phyloP scores from a whole-genome alignment of 306 rosid genomes.

The Comarum palustre region DNA sequence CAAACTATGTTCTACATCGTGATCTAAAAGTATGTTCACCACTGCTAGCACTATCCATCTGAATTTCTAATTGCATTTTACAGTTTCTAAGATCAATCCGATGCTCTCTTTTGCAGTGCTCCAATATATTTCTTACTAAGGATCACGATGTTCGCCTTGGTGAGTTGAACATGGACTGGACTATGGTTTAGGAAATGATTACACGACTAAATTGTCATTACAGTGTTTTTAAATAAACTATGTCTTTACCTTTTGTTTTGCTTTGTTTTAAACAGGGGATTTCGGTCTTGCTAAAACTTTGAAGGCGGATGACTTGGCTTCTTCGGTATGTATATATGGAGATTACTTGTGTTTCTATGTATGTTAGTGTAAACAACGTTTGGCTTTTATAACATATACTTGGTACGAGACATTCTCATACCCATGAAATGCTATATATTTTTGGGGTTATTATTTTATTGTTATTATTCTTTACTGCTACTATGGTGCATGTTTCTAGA shows the following conservation, averaged over 20 bases:
- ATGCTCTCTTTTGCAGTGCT: constrained; percentile 59
- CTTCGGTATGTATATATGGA: constrained; percentile 66
- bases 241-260: constrained; percentile 25
- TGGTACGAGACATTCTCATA: background rate
- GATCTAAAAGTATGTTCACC: constrained; percentile 71
- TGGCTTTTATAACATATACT: background rate
- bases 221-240: background rate
- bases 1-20: constrained; percentile 87
- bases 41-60: constrained; percentile 11
- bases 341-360: constrained; percentile 12
- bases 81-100: constrained; percentile 25
- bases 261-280: constrained; percentile 55
- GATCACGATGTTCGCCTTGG: constrained; percentile 98
- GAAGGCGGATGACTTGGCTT: constrained; percentile 95
- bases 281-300: constrained; percentile 98
- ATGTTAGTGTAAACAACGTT: background rate
- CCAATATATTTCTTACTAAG: constrained; percentile 96
- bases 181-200: background rate
- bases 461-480: background rate
- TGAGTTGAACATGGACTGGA: constrained; percentile 36
- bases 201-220: background rate
- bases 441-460: background rate
- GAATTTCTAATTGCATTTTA: constrained; percentile 2
- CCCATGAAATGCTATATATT: background rate
- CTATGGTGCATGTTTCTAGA: background rate